These are phyloP conservation scores for Arthrinium puccinioides DNA, from an alignment of 2,329 filamentous ascomycete genomes.

Conservation along the genomic window DNA sequence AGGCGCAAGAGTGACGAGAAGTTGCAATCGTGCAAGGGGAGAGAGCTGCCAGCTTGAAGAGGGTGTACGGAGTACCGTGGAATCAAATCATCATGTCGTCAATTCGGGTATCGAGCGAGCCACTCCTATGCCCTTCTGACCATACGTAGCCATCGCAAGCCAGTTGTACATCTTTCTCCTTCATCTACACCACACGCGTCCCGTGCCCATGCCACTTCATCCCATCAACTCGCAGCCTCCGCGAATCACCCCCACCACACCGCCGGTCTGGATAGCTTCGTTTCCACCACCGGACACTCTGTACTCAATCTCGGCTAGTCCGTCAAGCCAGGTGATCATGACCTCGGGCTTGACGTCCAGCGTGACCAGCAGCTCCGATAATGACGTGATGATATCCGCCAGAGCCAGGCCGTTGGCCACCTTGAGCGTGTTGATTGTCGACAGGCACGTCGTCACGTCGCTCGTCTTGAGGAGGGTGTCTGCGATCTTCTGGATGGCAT, in stretches of 20 bases:
- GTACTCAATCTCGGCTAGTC: constrained; percentile 88
- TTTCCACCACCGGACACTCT: constrained; percentile 79
- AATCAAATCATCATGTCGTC: too few species aligned
- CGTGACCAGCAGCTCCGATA: constrained; percentile 75
- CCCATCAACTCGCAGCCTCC: constrained; percentile 70
- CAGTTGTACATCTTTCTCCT: too few species aligned
- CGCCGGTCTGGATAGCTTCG: constrained; percentile 86
- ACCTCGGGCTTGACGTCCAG: constrained; percentile 81
- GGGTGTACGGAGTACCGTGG: too few species aligned
- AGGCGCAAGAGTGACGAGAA: too few species aligned
- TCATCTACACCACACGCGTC: too few species aligned
- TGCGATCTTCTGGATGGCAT: constrained; percentile 78
- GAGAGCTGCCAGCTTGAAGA: too few species aligned
- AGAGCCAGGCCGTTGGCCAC: constrained; percentile 77
- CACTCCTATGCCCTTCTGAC: too few species aligned
- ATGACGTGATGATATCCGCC: constrained; percentile 83
- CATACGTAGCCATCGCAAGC: too few species aligned
- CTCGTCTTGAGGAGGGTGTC: constrained; percentile 75
- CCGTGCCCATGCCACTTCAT: too few species aligned
- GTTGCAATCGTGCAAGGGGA: too few species aligned
- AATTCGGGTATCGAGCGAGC: too few species aligned
- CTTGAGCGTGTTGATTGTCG: constrained; percentile 84
- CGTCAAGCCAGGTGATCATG: constrained; percentile 85
- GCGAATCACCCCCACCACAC: constrained; percentile 81
- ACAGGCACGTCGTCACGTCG: constrained; percentile 84